Evolutionary conservation across 2,329 filamentous ascomycete species (phyloP), one percentile per base, ranked within the genome.

Genomic region (Chaetothyriales sp.): DNA sequence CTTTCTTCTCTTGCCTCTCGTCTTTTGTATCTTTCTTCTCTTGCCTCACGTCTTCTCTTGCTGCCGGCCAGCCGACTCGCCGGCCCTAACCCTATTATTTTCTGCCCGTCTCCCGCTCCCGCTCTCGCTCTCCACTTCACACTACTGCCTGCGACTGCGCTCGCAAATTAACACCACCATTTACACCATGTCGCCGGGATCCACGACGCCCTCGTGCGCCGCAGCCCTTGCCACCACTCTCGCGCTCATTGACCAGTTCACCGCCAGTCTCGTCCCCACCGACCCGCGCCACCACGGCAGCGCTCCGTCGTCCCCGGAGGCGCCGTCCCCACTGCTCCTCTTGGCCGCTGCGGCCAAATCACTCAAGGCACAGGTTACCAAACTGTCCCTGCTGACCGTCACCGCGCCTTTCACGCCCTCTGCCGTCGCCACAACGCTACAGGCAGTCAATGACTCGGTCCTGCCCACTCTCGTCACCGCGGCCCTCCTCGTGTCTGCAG

Each of bases 321-420:
- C 51, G 15, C 66, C 67, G 40, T 67, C 70, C 50, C 66, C 69
- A n/a, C 76, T 95, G 20, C 70, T 80, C 13, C 75, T 90, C 53
- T 80, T 89, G 33, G 77, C 78, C 60, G 83, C 89, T 61, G 77
- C 85, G 0, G 78, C 86, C 0, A 78, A 76, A 22, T 74, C 94
- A 4, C 79, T 95, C 54, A 82, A 80, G 64, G 86, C 89, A 0
- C 88, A 95, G 64, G 79, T 83, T 1, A 95, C 89, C 5, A 95
- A 94, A 57, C 75, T 95, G 22, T 90, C 86, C 0, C 81, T 95
- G 0, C 77, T 97, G 10, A 78, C 92, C 1, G 85, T 94, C 62
- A 95, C 86, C 62, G 78, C 86, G 18, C 89, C 90, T 0, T 94
- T 94, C 60, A 92, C 89, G 0, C 82, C 86, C 0, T 81, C 82